Conservation (phyloP, 2,329 filamentous ascomycete species). For the Chaetothyriales sp. region DNA sequence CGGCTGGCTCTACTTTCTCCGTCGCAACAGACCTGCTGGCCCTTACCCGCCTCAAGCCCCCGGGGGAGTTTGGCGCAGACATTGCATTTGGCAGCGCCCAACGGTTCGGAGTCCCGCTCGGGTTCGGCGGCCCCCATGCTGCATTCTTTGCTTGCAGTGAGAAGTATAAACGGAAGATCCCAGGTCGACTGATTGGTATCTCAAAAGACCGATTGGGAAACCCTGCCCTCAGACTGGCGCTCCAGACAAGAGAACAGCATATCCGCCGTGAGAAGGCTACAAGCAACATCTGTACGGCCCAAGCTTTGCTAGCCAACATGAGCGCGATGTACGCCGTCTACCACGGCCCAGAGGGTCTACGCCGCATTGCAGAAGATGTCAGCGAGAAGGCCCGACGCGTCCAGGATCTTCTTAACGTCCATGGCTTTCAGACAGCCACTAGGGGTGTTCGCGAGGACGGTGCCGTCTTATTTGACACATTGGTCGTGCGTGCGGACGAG, state of each 20-base stretch:
- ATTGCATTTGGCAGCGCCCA: slow-evolving; percentile 90
- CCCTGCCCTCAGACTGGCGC: slow-evolving; percentile 63
- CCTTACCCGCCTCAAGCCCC: slow-evolving; percentile 71
- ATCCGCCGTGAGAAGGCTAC: slow-evolving; percentile 93
- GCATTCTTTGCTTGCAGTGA: slow-evolving; percentile 90
- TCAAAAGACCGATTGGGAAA: slow-evolving; percentile 81
- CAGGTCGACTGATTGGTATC: slow-evolving; percentile 74
- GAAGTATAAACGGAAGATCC: slow-evolving; percentile 87
- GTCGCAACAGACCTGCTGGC: slow-evolving; percentile 82
- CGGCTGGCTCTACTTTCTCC: slow-evolving; percentile 62
- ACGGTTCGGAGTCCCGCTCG: slow-evolving; percentile 79
- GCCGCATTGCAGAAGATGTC: slow-evolving; percentile 64
- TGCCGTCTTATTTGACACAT: slow-evolving; percentile 60
- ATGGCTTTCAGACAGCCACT: slow-evolving; percentile 49
- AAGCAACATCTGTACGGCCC: slow-evolving; percentile 92
- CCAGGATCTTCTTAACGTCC: slow-evolving; percentile 45
- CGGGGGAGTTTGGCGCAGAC: slow-evolving; percentile 87
- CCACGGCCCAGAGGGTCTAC: slow-evolving; percentile 72
- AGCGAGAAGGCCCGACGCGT: slow-evolving; percentile 56
- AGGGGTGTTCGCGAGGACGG: slow-evolving; percentile 42
- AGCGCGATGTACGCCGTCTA: slow-evolving; percentile 88
- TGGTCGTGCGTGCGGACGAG: slow-evolving; percentile 39
- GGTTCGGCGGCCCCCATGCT: slow-evolving; percentile 86
- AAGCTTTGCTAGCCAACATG: slow-evolving; percentile 90
- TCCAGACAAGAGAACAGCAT: slow-evolving; percentile 91